Evolutionary conservation across 2,329 filamentous ascomycete genomes (phyloP), one percentile per base, ranked within the genome.

Genomic region (Beauveria asiatica): DNA sequence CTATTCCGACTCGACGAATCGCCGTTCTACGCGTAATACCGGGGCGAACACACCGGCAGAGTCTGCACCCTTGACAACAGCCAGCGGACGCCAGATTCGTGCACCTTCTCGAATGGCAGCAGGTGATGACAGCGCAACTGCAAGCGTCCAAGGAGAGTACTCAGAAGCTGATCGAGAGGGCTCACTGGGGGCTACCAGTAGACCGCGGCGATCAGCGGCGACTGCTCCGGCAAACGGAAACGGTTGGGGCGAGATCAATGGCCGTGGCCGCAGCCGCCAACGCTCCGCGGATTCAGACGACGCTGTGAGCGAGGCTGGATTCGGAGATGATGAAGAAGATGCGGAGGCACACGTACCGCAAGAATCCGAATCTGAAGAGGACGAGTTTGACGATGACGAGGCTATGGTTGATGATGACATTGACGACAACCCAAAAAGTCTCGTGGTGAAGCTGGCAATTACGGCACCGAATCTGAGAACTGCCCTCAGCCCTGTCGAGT

Each of bases 1-100:
- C 56, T 82, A 79, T 60, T 83, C 83, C n/a, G 83, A 87, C 69
- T 86, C 86, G 41, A 81, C 82, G 6, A 73, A 75, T 72, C 71
- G 92, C 78, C 83, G 86, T 7, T 90, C 90, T 13, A 82, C 85
- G 19, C 85, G 93, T 27, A 89, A 91, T 65, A 91, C 89, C 1
- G 83, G 87, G 44, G 81, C 85, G 10, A 85, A 85, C 64, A 91
- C 90, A 1, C 88, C 91, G 0, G 83, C 83, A 45, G 90, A 93
- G 64, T 72, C 78, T 25, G 87, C 76, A 9, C 78, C 81, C 5
- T 75, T 84, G 74, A 77, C 89, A 55, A 97, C 94, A 3, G 87
- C 90, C 23, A 96, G 92, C 70, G 94, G 94, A 23, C 85, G 94
- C 23, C 91, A 96, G 70, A 86, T 96, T 64, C 83, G 85, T 65